Evolutionary conservation across 768 basidiomycete genomes (phyloP).

Genomic region (Leccinum truebloodii): DNA sequence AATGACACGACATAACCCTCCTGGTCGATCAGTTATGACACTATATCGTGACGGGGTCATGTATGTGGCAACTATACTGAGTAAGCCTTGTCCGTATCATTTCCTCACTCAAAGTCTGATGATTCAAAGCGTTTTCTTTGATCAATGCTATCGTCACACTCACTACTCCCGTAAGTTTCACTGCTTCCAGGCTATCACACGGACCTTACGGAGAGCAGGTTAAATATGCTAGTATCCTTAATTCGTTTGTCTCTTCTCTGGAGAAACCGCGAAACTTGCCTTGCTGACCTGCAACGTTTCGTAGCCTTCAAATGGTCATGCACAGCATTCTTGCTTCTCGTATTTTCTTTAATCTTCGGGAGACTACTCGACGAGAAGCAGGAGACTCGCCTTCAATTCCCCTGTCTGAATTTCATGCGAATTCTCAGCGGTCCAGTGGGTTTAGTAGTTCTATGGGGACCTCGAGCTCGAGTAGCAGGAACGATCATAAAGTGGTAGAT

Average conservation of each 20-base stretch:
- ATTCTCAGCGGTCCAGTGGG: background rate
- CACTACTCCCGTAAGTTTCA: constrained; percentile 8
- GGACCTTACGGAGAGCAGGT: background rate
- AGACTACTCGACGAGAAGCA: constrained; percentile 16
- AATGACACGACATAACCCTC: constrained; percentile 14
- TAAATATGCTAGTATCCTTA: constrained; percentile 18
- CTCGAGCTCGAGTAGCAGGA: constrained; percentile 1
- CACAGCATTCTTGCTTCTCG: constrained; percentile 29
- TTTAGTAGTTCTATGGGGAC: constrained; percentile 1
- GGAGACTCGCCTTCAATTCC: background rate
- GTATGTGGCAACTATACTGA: constrained; percentile 19
- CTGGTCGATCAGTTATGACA: constrained; percentile 11
- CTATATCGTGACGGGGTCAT: constrained; percentile 22
- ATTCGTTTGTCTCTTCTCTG: constrained; percentile 14
- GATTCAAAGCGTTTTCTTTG: constrained; percentile 15
- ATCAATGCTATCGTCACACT: constrained; percentile 18
- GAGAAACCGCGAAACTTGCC: background rate
- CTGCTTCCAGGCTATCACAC: background rate
- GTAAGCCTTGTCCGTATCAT: constrained; percentile 1
- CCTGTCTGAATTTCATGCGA: constrained; percentile 15
- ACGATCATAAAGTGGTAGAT: background rate
- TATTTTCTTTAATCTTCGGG: constrained; percentile 26
- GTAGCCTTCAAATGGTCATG: constrained; percentile 22
- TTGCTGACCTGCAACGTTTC: background rate
- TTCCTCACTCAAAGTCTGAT: background rate